A percentile compares a stretch with the other conserved stretches of the same genome.
Evolutionary conservation across 164 flowering plant genomes (phyloP).

Genomic region (Euptelea pleiosperma): DNA sequence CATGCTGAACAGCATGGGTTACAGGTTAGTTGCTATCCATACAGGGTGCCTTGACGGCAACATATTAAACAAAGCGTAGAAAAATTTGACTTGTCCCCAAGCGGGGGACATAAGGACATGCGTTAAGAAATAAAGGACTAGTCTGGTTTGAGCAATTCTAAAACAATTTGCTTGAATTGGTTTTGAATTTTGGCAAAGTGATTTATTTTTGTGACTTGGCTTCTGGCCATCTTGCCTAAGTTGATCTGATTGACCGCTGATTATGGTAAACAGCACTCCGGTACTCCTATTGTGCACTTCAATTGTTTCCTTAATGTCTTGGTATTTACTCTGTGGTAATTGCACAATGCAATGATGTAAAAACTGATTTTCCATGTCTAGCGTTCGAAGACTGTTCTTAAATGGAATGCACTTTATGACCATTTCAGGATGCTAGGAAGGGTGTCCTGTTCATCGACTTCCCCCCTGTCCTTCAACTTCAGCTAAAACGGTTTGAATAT

Average conservation of each 20-base stretch:
- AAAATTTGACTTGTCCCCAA: not conserved
- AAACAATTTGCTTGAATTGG: no score
- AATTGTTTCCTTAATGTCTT: no score
- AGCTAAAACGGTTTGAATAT: conserved; percentile 65
- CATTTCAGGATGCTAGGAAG: conserved; percentile 58
- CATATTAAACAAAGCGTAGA: not conserved
- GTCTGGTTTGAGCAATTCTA: no score
- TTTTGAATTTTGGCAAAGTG: no score
- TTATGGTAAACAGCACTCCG: no score
- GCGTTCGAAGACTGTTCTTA: not conserved
- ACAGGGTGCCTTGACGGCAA: not conserved
- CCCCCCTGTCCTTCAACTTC: conserved; percentile 72
- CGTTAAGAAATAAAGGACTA: no score
- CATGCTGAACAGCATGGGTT: conserved; percentile 92
- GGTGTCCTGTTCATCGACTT: conserved; percentile 63
- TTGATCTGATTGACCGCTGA: no score
- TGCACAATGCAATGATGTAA: not conserved
- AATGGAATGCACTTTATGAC: not conserved
- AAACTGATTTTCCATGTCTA: not conserved
- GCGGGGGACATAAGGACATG: not conserved
- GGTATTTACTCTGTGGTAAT: not conserved
- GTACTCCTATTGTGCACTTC: no score
- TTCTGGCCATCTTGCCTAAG: no score
- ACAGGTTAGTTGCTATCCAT: conserved; percentile 48
- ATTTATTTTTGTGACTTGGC: no score